These are phyloP conservation scores for Ophiostoma sp. DNA, from an alignment of 2,329 filamentous ascomycete genomes.

Conservation along the genomic window DNA sequence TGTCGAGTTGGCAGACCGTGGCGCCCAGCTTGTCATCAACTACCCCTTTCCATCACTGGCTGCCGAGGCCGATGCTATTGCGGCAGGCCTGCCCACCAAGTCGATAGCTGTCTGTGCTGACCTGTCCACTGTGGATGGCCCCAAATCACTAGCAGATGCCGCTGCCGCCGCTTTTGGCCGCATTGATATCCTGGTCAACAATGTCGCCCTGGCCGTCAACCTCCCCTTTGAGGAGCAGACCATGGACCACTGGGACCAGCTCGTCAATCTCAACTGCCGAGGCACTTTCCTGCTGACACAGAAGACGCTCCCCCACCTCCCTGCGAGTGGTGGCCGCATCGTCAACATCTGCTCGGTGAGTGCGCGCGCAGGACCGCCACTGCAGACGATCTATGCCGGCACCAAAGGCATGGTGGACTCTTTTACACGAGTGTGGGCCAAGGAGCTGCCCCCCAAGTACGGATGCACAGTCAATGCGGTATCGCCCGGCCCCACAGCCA, in stretches of 20 bases:
- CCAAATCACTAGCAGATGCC: constrained; percentile 35
- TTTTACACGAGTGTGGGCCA: constrained; percentile 54
- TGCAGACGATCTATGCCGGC: constrained; percentile 26
- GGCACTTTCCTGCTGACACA: constrained; percentile 51
- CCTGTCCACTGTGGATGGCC: constrained; percentile 37
- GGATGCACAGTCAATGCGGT: constrained; percentile 59
- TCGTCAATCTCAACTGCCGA: constrained; percentile 55
- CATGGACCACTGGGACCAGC: constrained; percentile 45
- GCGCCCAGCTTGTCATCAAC: constrained; percentile 46
- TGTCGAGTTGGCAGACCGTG: constrained; percentile 41
- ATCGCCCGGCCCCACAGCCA: constrained; percentile 54
- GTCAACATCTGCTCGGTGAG: constrained; percentile 57
- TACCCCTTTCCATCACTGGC: constrained; percentile 39
- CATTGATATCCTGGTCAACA: constrained; percentile 28
- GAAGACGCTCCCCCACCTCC: constrained; percentile 48
- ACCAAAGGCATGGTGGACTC: constrained; percentile 51
- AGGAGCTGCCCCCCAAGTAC: constrained; percentile 47
- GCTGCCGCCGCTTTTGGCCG: constrained; percentile 30
- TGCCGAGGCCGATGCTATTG: constrained; percentile 32
- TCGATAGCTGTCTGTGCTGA: constrained; percentile 41
- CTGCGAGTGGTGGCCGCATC: constrained; percentile 39
- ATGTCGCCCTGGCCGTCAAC: constrained; percentile 33
- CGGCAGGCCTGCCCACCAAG: constrained; percentile 31
- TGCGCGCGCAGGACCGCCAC: constrained; percentile 33
- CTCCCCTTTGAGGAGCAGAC: constrained; percentile 40